Evolutionary conservation across 2,329 filamentous ascomycete species (phyloP).

Genomic region (Pseudopyrenochaeta lycopersici): DNA sequence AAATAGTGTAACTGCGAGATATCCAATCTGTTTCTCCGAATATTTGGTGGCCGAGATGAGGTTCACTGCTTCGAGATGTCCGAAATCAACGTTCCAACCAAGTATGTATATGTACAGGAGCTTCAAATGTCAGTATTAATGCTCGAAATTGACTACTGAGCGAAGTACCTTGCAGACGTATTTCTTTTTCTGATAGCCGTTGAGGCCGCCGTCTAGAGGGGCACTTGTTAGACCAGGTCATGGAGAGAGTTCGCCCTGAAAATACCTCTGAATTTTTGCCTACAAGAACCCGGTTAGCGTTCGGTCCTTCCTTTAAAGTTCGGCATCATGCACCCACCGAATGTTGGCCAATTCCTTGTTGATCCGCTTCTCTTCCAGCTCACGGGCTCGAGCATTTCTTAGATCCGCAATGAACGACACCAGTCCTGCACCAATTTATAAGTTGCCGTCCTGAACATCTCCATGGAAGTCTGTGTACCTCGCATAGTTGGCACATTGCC

Average conservation of each 20-base stretch:
- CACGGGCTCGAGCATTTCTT: conserved; percentile 90
- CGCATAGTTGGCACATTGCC: conserved; percentile 54
- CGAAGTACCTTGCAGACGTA: conserved; percentile 89
- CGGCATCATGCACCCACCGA: conserved; percentile 61
- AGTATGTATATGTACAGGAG: conserved; percentile 98
- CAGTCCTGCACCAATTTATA: conserved; percentile 65
- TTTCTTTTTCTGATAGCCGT: conserved; percentile 99
- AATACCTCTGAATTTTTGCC: conserved; percentile 90
- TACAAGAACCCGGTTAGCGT: conserved; percentile 48
- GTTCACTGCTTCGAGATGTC: conserved; percentile 97
- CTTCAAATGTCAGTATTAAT: conserved; percentile 48
- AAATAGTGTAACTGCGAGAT: conserved; percentile 96
- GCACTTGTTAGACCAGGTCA: conserved; percentile 19
- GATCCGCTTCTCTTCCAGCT: conserved; percentile 98
- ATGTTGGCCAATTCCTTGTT: conserved; percentile 99
- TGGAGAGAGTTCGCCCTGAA: background rate
- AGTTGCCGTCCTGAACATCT: conserved; percentile 11
- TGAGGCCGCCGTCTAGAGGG: conserved; percentile 78
- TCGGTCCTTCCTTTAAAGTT: conserved; percentile 5
- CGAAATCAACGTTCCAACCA: conserved; percentile 99
- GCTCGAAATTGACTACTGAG: background rate
- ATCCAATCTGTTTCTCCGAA: conserved; percentile 99
- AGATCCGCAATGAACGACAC: conserved; percentile 99
- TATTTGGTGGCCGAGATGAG: conserved; percentile 97
- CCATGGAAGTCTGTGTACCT: conserved; percentile 30